Conservation (phyloP, 2,329 filamentous ascomycete species). For the Zymoseptoria brevis region DNA sequence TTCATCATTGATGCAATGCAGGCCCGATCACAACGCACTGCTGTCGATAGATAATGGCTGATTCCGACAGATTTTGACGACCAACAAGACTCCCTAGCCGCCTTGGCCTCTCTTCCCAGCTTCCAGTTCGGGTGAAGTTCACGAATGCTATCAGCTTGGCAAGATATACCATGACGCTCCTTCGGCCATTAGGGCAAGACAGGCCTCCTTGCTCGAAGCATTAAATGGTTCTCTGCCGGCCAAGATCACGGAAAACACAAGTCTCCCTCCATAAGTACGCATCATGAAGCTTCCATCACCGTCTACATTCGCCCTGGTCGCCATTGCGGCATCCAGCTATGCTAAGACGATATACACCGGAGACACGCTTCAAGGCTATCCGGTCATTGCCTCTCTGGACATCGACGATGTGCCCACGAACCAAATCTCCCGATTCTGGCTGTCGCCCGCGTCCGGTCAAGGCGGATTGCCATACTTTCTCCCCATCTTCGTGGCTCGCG, state of each 20-base stretch:
- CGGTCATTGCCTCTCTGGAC: conserved; percentile 23
- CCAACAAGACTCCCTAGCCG: neutral
- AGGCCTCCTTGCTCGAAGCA: neutral
- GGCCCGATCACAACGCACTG: neutral
- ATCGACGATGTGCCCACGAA: conserved; percentile 31
- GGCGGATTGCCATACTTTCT: conserved; percentile 32
- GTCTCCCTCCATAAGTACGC: neutral
- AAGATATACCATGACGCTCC: neutral
- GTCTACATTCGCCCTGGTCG: neutral
- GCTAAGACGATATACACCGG: conserved; percentile 15
- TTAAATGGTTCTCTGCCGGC: neutral
- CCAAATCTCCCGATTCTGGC: conserved; percentile 31
- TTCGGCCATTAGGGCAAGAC: neutral
- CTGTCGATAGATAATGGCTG: neutral
- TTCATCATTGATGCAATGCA: neutral
- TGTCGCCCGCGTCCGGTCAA: conserved; percentile 33
- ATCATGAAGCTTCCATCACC: neutral
- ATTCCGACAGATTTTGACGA: neutral
- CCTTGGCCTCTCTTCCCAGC: conserved; percentile 14
- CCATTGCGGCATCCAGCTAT: neutral
- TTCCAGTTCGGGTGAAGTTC: conserved; percentile 9
- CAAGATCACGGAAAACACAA: neutral
- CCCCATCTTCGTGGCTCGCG: conserved; percentile 33
- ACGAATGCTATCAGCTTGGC: conserved; percentile 11
- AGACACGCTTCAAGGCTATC: conserved; percentile 16